A percentile compares a stretch with the other conserved stretches of the same genome.
These are phyloP conservation scores for Bathelium albidoporum DNA, from an alignment of 495 filamentous ascomycete species.

Conservation along the genomic window DNA sequence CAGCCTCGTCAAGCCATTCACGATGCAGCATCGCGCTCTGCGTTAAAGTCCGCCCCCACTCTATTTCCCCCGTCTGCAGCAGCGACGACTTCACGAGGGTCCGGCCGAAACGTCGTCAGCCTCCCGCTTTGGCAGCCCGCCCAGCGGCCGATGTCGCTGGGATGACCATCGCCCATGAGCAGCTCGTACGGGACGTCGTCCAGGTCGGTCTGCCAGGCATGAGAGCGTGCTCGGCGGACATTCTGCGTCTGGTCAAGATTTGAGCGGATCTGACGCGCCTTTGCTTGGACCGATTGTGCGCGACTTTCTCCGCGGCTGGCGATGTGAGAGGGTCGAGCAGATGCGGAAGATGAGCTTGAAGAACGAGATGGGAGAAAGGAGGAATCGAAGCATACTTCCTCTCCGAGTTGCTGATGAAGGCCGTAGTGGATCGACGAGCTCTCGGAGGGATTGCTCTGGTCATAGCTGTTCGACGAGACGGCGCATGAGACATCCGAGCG, in stretches of 20 bases:
- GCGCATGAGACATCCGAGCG: too few species aligned
- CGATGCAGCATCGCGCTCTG: too few species aligned
- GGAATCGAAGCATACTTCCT: background rate
- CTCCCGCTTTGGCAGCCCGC: background rate
- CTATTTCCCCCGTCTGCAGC: too few species aligned
- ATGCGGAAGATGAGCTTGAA: background rate
- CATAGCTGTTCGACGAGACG: too few species aligned
- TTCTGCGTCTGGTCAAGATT: background rate
- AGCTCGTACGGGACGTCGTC: background rate
- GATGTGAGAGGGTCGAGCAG: background rate
- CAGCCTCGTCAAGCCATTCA: background rate
- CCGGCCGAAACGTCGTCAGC: too few species aligned
- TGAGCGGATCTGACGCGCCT: background rate
- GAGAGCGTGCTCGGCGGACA: background rate
- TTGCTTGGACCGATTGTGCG: background rate
- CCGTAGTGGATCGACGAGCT: too few species aligned
- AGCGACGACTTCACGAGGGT: too few species aligned
- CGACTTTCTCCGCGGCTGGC: background rate
- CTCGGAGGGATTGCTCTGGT: too few species aligned
- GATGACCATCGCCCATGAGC: background rate
- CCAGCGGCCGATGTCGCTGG: background rate
- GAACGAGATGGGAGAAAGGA: background rate
- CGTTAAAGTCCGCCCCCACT: too few species aligned
- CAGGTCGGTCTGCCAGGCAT: background rate
- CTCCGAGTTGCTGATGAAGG: too few species aligned